Evolutionary conservation across 352 stramenopile genomes (phyloP).

Genomic region (Phytopythium delawarense): DNA sequence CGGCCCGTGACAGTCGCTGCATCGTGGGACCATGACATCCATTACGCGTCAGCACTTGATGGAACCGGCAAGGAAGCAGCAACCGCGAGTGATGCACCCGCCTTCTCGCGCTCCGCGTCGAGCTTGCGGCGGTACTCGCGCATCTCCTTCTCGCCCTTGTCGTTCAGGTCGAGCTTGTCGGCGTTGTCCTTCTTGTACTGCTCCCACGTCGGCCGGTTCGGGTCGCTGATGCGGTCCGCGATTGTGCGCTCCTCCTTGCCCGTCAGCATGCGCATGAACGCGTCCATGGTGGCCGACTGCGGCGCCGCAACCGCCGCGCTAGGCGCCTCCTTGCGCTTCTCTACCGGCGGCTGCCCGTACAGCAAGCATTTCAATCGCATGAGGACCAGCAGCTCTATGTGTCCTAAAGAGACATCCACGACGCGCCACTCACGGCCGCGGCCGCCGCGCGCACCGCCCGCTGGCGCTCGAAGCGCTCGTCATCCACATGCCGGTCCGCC

Average conservation of each 20-base stretch:
- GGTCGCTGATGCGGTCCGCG: conserved; percentile 90
- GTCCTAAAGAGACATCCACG: neutral
- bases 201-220: conserved; percentile 94
- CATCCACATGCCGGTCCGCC: conserved; percentile 76
- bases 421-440: conserved; percentile 8
- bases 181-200: conserved; percentile 96
- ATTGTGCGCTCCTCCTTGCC: conserved; percentile 93
- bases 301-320: conserved; percentile 6
- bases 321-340: conserved; percentile 16
- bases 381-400: neutral
- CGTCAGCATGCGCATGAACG: conserved; percentile 92
- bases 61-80: too few species aligned
- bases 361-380: neutral
- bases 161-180: conserved; percentile 89
- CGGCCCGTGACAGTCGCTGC: conserved; percentile 57
- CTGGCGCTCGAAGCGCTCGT: conserved; percentile 79
- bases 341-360: conserved; percentile 10
- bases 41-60: too few species aligned
- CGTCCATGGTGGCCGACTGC: conserved; percentile 89
- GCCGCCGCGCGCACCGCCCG: conserved; percentile 40
- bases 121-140: conserved; percentile 91
- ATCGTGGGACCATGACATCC: conserved; percentile 2
- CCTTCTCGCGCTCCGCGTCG: conserved; percentile 88
- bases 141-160: conserved; percentile 92
- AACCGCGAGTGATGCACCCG: conserved; percentile 7